These are phyloP conservation scores for Tetrahymena malaccensis DNA, from an alignment of 73 alveolate genomes.

Conservation along the genomic window DNA sequence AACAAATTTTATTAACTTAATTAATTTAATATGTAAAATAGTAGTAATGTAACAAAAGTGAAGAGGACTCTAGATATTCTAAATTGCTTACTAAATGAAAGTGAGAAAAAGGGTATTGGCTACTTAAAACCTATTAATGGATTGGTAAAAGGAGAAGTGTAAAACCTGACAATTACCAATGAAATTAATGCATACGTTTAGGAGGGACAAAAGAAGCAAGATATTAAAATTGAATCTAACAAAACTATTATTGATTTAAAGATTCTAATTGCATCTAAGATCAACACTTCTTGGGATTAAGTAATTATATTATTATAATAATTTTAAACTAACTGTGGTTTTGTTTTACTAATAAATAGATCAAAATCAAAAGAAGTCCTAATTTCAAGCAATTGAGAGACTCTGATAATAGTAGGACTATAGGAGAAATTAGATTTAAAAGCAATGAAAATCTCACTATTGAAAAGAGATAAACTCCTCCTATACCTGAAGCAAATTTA, in stretches of 20 bases:
- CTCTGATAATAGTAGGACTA: not conserved
- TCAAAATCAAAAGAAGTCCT: not conserved
- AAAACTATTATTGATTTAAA: not conserved
- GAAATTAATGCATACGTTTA: not conserved
- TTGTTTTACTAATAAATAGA: not conserved
- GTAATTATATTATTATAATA: not conserved
- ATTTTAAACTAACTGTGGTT: not conserved
- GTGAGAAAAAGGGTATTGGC: not conserved
- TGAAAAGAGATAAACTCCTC: not conserved
- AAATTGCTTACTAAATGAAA: not conserved
- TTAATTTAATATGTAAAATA: not conserved
- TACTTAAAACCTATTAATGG: not conserved
- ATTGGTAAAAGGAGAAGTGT: not conserved
- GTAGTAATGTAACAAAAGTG: not conserved
- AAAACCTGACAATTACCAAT: not conserved
- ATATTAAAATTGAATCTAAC: not conserved
- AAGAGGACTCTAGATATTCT: not conserved
- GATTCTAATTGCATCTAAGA: not conserved
- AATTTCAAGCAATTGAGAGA: not conserved
- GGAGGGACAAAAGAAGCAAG: not conserved
- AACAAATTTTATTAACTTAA: not conserved
- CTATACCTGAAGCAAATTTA: not conserved
- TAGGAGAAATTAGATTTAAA: not conserved
- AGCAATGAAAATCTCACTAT: not conserved
- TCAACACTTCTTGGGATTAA: not conserved